Percentiles rank a stretch among this genome's conserved stretches.
phyloP scores from a whole-genome alignment of 257 asterid genomes.

The Solanum clarkiae region DNA sequence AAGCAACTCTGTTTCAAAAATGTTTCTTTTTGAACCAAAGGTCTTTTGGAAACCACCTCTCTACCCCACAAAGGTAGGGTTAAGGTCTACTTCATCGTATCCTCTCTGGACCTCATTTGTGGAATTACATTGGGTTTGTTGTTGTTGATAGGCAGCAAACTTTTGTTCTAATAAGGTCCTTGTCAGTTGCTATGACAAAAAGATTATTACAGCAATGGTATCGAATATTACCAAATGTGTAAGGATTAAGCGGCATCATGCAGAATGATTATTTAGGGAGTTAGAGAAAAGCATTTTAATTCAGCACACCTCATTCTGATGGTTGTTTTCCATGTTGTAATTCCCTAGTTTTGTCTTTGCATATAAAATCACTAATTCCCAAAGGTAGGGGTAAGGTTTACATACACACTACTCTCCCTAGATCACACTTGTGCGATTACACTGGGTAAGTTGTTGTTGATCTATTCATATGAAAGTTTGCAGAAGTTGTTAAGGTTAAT shows the following conservation, averaged over 20 bases:
- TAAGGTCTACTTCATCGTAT: background rate
- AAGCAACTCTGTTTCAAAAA: background rate
- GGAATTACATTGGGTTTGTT: background rate
- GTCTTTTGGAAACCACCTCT: background rate
- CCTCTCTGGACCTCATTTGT: background rate
- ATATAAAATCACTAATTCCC: background rate
- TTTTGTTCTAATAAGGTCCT: background rate
- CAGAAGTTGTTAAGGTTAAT: background rate
- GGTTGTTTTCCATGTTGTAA: background rate
- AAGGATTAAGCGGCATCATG: background rate
- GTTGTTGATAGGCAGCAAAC: background rate
- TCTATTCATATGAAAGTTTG: background rate
- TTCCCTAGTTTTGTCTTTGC: background rate
- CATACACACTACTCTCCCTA: too few species aligned
- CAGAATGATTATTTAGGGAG: background rate
- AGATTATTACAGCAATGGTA: background rate
- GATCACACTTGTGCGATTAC: too few species aligned
- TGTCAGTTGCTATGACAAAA: background rate
- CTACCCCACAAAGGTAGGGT: background rate
- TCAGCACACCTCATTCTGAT: background rate
- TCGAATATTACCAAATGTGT: background rate
- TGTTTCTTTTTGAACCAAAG: background rate
- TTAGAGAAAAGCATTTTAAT: background rate
- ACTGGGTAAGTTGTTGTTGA: background rate
- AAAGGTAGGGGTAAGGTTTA: too few species aligned